These are phyloP conservation scores for Spiraea crenata DNA, from an alignment of 331 rosid species.

Conservation along the genomic window DNA sequence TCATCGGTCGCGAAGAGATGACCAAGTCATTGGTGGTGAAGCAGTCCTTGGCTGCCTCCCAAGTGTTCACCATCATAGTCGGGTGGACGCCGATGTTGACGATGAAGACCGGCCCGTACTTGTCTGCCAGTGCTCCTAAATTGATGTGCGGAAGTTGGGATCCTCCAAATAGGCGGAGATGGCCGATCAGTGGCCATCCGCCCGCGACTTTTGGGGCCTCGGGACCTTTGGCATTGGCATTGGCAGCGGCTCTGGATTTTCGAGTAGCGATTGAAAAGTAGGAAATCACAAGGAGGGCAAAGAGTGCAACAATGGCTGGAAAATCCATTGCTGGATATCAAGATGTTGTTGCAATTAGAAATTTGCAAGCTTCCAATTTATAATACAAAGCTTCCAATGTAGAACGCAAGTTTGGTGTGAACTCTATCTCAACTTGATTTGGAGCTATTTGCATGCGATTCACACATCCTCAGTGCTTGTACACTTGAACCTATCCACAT, in stretches of 20 bases:
- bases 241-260: not conserved
- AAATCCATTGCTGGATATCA: too few species aligned
- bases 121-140: slow-evolving; percentile 39
- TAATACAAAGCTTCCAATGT: too few species aligned
- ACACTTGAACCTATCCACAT: too few species aligned
- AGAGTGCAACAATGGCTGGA: too few species aligned
- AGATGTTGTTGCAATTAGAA: too few species aligned
- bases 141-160: slow-evolving; percentile 26
- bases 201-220: slow-evolving; percentile 24
- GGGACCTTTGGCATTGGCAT: slow-evolving; percentile 8
- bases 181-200: slow-evolving; percentile 43
- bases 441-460: too few species aligned
- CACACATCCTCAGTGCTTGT: too few species aligned
- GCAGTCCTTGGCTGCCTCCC: slow-evolving; percentile 33
- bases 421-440: too few species aligned
- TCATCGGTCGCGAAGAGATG: slow-evolving; percentile 25
- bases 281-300: not conserved
- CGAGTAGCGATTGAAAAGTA: slow-evolving; percentile 3
- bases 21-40: slow-evolving; percentile 26
- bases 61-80: slow-evolving; percentile 30
- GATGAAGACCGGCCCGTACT: slow-evolving; percentile 29
- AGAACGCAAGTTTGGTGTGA: too few species aligned
- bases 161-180: slow-evolving; percentile 30
- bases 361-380: too few species aligned
- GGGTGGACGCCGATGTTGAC: slow-evolving; percentile 28